Evolutionary conservation across 2,329 filamentous ascomycete species (phyloP).

Genomic region (Fusarium xylarioides): DNA sequence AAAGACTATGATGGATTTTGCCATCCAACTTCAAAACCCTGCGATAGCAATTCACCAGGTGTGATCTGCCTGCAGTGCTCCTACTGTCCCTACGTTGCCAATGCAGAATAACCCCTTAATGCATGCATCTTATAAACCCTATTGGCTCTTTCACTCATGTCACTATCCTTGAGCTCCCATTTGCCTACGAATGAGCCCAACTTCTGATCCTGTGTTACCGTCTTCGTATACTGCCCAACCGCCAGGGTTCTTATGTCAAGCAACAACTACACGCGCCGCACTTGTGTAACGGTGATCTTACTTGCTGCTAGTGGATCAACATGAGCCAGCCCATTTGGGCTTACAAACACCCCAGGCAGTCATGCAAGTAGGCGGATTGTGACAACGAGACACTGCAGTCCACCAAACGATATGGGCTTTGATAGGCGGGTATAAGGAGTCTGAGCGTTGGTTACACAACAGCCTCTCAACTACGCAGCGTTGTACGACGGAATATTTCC

Average conservation of each 20-base stretch:
- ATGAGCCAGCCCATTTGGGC: background rate
- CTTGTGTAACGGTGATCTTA: slow-evolving; percentile 22
- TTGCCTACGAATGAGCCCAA: background rate
- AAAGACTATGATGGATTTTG: background rate
- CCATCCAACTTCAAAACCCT: background rate
- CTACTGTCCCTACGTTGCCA: background rate
- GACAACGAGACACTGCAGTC: background rate
- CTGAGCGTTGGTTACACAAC: slow-evolving; percentile 19
- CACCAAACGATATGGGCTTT: background rate
- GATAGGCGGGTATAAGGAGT: slow-evolving; percentile 8
- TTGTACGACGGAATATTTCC: slow-evolving; percentile 8
- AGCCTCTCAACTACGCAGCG: background rate
- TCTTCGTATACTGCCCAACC: slow-evolving; percentile 14
- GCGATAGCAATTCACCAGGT: background rate
- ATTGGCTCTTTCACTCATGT: background rate
- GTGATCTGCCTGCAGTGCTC: background rate
- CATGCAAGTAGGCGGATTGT: background rate
- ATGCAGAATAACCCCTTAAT: slow-evolving; percentile 2
- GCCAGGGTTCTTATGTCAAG: background rate
- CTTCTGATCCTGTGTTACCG: slow-evolving; percentile 5
- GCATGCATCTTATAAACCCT: background rate
- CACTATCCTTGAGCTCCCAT: background rate
- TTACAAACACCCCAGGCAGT: background rate
- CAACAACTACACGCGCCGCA: slow-evolving; percentile 2
- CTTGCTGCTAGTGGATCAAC: slow-evolving; percentile 1